Conservation (phyloP, 768 basidiomycete genomes). For the Boletus reticulatus region DNA sequence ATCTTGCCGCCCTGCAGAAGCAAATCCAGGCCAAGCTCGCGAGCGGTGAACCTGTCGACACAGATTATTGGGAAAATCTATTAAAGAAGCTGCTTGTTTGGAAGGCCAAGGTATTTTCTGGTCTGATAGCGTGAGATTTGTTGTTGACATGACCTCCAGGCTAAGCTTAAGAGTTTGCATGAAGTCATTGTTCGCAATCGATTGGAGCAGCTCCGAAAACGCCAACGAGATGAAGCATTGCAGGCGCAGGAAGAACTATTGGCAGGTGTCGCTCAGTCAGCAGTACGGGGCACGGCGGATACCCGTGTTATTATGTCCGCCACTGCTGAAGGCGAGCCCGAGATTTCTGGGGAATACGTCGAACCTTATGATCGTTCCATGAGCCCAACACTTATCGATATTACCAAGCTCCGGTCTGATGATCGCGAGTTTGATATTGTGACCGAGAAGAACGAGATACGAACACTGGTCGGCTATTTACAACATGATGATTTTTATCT, state of each 20-base stretch:
- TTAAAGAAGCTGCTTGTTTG: conserved; percentile 91
- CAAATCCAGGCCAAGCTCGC: conserved; percentile 85
- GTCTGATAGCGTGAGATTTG: neutral
- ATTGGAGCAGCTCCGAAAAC: conserved; percentile 91
- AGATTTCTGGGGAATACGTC: conserved; percentile 50
- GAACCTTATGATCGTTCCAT: conserved; percentile 84
- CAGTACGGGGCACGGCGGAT: conserved; percentile 43
- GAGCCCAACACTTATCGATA: conserved; percentile 79
- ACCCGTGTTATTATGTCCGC: conserved; percentile 36
- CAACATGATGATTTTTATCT: neutral
- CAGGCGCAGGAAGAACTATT: conserved; percentile 90
- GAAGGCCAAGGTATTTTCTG: conserved; percentile 80
- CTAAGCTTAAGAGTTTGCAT: conserved; percentile 88
- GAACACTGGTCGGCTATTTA: conserved; percentile 51
- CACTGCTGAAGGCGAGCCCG: conserved; percentile 34
- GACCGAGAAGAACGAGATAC: conserved; percentile 61
- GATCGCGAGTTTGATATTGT: conserved; percentile 82
- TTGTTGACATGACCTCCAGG: conserved; percentile 43
- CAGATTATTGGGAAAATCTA: conserved; percentile 96
- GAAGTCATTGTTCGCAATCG: conserved; percentile 97
- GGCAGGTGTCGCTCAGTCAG: conserved; percentile 69
- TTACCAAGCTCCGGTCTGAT: conserved; percentile 65
- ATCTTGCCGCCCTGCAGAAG: conserved; percentile 78
- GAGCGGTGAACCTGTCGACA: conserved; percentile 93
- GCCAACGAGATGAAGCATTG: conserved; percentile 93